Percentiles rank a stretch among this genome's conserved stretches.
These are phyloP conservation scores for Quercus phellos DNA, from an alignment of 331 rosid species.

Conservation along the genomic window DNA sequence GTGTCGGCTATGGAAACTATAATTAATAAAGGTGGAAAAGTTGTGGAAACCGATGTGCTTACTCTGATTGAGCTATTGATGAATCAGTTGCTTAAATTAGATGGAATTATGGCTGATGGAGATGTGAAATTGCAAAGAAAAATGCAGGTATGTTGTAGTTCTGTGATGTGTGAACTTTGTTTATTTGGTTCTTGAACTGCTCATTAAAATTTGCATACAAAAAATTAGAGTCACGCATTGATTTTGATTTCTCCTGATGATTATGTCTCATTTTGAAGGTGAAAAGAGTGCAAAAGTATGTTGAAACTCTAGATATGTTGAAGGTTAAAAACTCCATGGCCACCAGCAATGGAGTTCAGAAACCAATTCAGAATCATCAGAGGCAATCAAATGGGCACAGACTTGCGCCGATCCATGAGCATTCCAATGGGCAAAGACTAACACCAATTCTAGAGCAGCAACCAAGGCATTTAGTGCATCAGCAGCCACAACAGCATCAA, in stretches of 20 bases:
- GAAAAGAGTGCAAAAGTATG: conserved; percentile 84
- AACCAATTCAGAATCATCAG: conserved; percentile 34
- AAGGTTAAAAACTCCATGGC: conserved; percentile 63
- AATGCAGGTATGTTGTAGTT: conserved; percentile 64
- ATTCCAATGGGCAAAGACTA: conserved; percentile 40
- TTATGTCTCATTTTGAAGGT: conserved; percentile 47
- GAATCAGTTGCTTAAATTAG: conserved; percentile 85
- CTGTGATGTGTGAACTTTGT: no score
- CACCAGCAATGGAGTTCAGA: conserved; percentile 28
- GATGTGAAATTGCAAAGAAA: conserved; percentile 92
- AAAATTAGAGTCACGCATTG: background rate
- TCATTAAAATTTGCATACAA: background rate
- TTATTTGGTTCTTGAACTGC: background rate
- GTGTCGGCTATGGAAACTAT: conserved; percentile 83
- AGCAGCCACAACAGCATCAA: conserved; percentile 23
- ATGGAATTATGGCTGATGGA: conserved; percentile 75
- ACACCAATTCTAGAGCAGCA: conserved; percentile 36
- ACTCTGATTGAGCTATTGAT: conserved; percentile 72
- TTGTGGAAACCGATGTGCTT: conserved; percentile 69
- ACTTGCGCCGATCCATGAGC: conserved; percentile 30
- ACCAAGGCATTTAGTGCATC: conserved; percentile 23
- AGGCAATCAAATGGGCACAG: conserved; percentile 49
- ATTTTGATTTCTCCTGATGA: background rate
- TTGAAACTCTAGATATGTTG: conserved; percentile 82
- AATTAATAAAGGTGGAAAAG: conserved; percentile 69